phyloP scores from a whole-genome alignment of 169 alveolate species.

The Eimeria sp. region DNA sequence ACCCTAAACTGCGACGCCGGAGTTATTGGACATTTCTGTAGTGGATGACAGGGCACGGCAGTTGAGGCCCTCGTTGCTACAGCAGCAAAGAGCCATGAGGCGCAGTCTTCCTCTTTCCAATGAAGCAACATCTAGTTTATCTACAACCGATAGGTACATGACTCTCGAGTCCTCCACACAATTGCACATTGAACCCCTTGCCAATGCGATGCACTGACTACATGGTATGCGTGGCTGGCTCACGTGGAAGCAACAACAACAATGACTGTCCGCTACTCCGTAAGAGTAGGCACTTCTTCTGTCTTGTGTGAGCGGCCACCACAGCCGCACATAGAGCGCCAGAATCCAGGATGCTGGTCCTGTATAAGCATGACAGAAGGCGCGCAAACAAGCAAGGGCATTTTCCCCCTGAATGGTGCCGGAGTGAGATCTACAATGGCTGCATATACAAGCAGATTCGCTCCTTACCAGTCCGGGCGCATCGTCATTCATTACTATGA shows the following conservation, averaged over 20 bases:
- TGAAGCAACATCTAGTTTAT: background rate
- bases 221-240: background rate
- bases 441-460: background rate
- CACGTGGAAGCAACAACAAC: background rate
- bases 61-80: background rate
- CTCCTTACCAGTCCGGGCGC: slow-evolving; percentile 62
- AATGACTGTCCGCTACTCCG: background rate
- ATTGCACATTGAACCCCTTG: background rate
- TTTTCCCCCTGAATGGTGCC: background rate
- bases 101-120: background rate
- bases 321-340: slow-evolving; percentile 81
- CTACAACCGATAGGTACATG: background rate
- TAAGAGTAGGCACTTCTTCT: slow-evolving; percentile 32
- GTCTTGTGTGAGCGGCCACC: slow-evolving; percentile 79
- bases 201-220: background rate
- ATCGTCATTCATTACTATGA: slow-evolving; percentile 31
- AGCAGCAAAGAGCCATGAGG: background rate
- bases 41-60: background rate
- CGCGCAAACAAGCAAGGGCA: background rate
- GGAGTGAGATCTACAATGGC: background rate
- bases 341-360: slow-evolving; percentile 80
- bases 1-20: background rate
- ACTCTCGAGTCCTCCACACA: background rate
- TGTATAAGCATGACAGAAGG: background rate
- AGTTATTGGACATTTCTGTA: background rate